Evolutionary conservation across 257 asterid species (phyloP).

Genomic region (Verbena officinalis): DNA sequence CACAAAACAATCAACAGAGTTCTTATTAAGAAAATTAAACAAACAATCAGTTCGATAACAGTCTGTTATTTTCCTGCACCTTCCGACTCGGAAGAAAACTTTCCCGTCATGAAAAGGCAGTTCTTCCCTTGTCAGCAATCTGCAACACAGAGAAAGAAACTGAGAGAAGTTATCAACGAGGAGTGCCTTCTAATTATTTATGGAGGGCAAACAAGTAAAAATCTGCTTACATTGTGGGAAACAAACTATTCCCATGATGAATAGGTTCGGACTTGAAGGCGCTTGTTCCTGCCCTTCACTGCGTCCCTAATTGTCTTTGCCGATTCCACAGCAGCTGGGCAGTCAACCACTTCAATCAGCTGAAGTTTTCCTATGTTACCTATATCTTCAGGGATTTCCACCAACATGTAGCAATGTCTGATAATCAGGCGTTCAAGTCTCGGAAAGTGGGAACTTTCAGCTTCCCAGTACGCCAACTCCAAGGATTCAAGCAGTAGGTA

Average conservation of each 20-base stretch:
- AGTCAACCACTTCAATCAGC: conserved; percentile 26
- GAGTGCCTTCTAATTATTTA: too few species aligned
- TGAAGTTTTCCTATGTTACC: conserved; percentile 1
- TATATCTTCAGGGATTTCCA: conserved; percentile 18
- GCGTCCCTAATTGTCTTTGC: not conserved
- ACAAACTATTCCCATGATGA: conserved; percentile 37
- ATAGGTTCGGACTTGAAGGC: conserved; percentile 26
- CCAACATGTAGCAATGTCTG: conserved; percentile 6
- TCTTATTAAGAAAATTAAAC: too few species aligned
- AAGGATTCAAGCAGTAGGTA: conserved; percentile 16
- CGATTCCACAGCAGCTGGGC: conserved; percentile 13
- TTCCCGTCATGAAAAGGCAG: too few species aligned
- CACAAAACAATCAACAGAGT: too few species aligned
- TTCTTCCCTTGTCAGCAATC: too few species aligned
- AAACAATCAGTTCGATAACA: too few species aligned
- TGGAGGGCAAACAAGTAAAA: too few species aligned
- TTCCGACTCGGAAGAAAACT: too few species aligned
- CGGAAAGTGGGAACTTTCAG: not conserved
- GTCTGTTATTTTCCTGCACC: too few species aligned
- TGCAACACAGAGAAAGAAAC: too few species aligned
- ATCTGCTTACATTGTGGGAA: not conserved
- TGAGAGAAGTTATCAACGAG: too few species aligned
- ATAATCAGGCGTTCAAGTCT: conserved; percentile 10
- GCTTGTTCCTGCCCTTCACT: not conserved
- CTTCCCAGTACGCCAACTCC: not conserved